These are phyloP conservation scores for Ogataea dorogensis DNA, from an alignment of 805 yeast genomes.

Conservation along the genomic window DNA sequence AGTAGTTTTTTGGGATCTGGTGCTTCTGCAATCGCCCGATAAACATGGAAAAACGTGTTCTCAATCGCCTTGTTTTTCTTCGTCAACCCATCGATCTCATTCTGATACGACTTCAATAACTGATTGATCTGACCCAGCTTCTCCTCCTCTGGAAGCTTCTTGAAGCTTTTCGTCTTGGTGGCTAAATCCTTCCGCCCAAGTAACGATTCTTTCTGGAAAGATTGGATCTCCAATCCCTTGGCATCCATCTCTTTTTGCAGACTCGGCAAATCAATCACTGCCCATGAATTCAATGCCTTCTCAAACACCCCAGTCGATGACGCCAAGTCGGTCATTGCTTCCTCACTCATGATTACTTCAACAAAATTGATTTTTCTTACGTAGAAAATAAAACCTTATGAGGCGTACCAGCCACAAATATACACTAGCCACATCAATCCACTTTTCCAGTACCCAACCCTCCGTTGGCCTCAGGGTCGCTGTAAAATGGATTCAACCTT, in stretches of 20 bases:
- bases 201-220: constrained; percentile 64
- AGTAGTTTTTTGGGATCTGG: constrained; percentile 90
- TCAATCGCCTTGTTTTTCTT: constrained; percentile 76
- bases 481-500: constrained; percentile 5
- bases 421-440: too few species aligned
- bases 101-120: constrained; percentile 77
- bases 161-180: constrained; percentile 79
- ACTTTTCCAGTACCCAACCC: constrained; percentile 9
- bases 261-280: constrained; percentile 64
- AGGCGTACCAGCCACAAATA: constrained; percentile 1
- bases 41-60: constrained; percentile 66
- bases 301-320: constrained; percentile 34
- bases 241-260: constrained; percentile 73
- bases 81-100: constrained; percentile 81
- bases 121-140: constrained; percentile 64
- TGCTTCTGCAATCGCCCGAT: constrained; percentile 77
- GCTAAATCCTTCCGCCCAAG: constrained; percentile 76
- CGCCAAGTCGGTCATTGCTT: constrained; percentile 12
- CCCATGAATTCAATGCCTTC: constrained; percentile 72
- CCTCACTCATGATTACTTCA: constrained; percentile 7
- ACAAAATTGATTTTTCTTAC: too few species aligned
- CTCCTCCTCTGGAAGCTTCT: constrained; percentile 63
- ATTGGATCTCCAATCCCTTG: constrained; percentile 70
- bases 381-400: too few species aligned
- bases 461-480: constrained; percentile 9